These are phyloP conservation scores for Eucalyptus cloeziana DNA, from an alignment of 345 rosid genomes.

Conservation along the genomic window DNA sequence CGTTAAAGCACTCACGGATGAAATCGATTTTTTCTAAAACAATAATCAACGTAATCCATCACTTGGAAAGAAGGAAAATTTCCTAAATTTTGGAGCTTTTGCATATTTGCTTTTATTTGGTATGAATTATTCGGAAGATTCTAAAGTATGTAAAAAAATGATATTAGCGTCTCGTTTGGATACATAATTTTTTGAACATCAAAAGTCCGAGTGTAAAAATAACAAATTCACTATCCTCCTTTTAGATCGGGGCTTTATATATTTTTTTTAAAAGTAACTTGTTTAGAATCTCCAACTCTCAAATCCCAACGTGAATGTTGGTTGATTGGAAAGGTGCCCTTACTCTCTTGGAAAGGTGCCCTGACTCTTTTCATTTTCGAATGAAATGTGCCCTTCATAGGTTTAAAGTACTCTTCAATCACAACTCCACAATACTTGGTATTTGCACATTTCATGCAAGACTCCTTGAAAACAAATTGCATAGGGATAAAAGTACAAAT, in stretches of 20 bases:
- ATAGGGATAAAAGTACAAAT: not conserved
- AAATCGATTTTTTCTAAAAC: not conserved
- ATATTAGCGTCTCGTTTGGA: not conserved
- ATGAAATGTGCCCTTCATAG: not conserved
- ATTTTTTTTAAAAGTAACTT: not conserved
- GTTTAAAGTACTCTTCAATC: not conserved
- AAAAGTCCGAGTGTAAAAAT: not conserved
- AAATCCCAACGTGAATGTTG: not conserved
- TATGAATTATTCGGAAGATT: not conserved
- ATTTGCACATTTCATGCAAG: not conserved
- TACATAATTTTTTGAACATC: not conserved
- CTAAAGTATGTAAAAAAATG: not conserved
- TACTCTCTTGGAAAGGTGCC: not conserved
- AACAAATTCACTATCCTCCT: rapidly evolving
- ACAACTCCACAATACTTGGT: not conserved
- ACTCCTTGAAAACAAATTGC: not conserved
- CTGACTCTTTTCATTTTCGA: not conserved
- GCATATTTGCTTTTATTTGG: not conserved
- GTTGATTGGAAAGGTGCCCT: not conserved
- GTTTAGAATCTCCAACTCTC: not conserved
- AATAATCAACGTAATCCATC: not conserved
- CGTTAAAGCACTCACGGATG: not conserved
- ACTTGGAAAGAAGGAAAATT: not conserved
- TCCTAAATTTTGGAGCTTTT: not conserved
- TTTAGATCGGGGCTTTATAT: rapidly evolving